Percentiles rank a stretch among this genome's conserved stretches.
Evolutionary conservation across 345 rosid genomes (phyloP).

Genomic region (Lepidium didymum): DNA sequence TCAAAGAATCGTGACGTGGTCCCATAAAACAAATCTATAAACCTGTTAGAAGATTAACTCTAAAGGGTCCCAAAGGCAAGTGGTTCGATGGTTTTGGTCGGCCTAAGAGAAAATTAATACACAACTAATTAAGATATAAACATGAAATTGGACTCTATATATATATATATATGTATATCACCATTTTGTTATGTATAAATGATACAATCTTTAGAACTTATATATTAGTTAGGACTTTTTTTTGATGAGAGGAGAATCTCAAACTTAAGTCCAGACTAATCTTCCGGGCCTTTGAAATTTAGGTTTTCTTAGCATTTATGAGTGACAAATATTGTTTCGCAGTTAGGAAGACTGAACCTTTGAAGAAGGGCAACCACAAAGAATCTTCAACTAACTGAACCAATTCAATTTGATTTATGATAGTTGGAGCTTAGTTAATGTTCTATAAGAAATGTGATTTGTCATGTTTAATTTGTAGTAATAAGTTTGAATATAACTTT

Average conservation of each 20-base stretch:
- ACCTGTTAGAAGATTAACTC: not conserved
- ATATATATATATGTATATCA: not conserved
- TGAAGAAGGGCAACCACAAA: too few relatives aligned
- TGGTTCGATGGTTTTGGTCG: constrained; percentile 1
- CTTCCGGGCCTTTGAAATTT: too few relatives aligned
- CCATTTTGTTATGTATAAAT: not conserved
- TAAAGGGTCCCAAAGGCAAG: not conserved
- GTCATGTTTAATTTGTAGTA: not conserved
- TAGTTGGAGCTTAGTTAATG: not conserved
- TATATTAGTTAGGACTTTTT: not conserved
- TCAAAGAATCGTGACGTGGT: constrained; percentile 20
- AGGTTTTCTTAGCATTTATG: too few relatives aligned
- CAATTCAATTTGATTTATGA: too few relatives aligned
- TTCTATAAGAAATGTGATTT: not conserved
- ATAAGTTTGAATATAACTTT: not conserved
- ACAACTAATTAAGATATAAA: not conserved
- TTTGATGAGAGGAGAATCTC: too few relatives aligned
- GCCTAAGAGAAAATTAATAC: not conserved
- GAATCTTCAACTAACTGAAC: too few relatives aligned
- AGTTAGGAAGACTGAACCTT: too few relatives aligned
- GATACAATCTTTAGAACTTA: not conserved
- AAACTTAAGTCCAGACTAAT: too few relatives aligned
- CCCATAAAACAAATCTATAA: not conserved
- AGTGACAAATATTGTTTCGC: too few relatives aligned
- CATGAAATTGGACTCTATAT: not conserved